phyloP scores from a whole-genome alignment of 768 basidiomycete genomes.

The Pisolithus sp. region DNA sequence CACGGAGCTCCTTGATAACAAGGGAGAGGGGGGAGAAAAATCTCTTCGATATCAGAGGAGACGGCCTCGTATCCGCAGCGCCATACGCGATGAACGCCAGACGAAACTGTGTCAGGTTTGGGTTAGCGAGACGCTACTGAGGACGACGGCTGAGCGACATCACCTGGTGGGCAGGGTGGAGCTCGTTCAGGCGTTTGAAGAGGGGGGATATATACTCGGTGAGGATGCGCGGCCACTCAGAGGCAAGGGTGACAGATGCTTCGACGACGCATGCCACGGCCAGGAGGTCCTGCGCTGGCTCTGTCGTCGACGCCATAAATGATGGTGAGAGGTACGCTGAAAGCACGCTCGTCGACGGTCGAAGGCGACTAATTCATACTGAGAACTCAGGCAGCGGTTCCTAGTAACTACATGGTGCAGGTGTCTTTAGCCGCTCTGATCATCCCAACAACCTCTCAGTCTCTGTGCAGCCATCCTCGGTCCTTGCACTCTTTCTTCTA shows the following conservation, averaged over 20 bases:
- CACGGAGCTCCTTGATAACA: constrained; percentile 40
- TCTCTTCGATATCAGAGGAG: constrained; percentile 48
- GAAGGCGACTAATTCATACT: no score
- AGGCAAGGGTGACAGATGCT: constrained; percentile 46
- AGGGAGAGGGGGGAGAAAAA: constrained; percentile 45
- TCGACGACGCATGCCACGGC: constrained; percentile 59
- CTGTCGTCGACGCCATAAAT: constrained; percentile 16
- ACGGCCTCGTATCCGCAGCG: constrained; percentile 46
- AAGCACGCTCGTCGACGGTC: no score
- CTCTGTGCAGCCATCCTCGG: neutral
- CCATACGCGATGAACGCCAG: constrained; percentile 61
- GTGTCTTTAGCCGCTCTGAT: neutral
- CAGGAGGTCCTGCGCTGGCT: constrained; percentile 23
- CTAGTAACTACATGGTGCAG: no score
- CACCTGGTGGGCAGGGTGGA: constrained; percentile 35
- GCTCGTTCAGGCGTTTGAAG: constrained; percentile 45
- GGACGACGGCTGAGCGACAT: constrained; percentile 2
- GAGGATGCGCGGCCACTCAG: constrained; percentile 46
- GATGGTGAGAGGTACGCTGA: neutral
- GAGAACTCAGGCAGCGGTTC: no score
- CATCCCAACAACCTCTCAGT: neutral
- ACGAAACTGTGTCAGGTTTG: constrained; percentile 28
- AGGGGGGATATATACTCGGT: constrained; percentile 45
- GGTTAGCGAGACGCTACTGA: neutral
- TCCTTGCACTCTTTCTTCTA: neutral